phyloP scores from a whole-genome alignment of 2,329 filamentous ascomycete genomes.

The Didymella pomorum region DNA sequence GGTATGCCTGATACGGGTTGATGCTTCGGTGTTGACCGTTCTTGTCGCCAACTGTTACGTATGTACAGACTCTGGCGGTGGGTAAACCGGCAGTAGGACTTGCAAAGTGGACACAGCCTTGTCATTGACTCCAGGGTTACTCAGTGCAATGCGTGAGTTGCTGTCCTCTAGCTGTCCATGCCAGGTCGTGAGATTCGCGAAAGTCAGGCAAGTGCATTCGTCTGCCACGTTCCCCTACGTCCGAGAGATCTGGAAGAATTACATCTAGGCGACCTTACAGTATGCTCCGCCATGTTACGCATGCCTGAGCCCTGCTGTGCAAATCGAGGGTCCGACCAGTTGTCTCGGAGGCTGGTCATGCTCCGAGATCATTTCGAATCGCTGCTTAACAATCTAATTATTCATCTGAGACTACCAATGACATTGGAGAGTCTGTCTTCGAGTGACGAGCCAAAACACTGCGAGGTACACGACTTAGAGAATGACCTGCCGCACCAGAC shows the following conservation, averaged over 20 bases:
- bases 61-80: neutral
- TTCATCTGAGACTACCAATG: neutral
- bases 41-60: neutral
- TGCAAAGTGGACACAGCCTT: neutral
- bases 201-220: too few relatives aligned
- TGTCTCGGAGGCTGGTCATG: conserved; percentile 15
- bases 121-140: neutral
- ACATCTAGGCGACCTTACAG: conserved; percentile 4
- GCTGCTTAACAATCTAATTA: neutral
- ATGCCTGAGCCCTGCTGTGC: conserved; percentile 14
- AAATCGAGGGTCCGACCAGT: conserved; percentile 9
- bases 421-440: neutral
- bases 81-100: neutral
- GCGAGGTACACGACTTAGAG: neutral
- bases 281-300: conserved; percentile 3
- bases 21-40: neutral
- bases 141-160: neutral
- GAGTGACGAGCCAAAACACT: neutral
- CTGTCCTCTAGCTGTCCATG: neutral
- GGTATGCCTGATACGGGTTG: conserved; percentile 12
- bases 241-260: neutral
- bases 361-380: conserved; percentile 6
- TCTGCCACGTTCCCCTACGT: neutral
- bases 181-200: neutral
- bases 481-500: neutral